Percentiles rank a stretch among this genome's conserved stretches.
These are phyloP conservation scores for Penicillium goetzii DNA, from an alignment of 495 filamentous ascomycete genomes.

Conservation along the genomic window DNA sequence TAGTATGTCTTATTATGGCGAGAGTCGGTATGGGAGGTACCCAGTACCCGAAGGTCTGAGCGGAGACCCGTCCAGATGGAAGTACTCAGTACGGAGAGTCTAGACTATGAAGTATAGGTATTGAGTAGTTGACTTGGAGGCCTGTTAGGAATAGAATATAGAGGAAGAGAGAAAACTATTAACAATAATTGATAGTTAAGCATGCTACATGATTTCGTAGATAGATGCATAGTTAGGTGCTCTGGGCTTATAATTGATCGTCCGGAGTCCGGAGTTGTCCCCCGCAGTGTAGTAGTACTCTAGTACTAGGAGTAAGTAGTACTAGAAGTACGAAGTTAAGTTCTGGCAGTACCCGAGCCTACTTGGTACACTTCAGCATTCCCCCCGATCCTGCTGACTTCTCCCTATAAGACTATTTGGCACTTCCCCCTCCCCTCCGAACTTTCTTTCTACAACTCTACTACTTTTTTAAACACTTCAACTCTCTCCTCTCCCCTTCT, in stretches of 20 bases:
- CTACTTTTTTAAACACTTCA: conserved; percentile 3
- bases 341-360: conserved; percentile 17
- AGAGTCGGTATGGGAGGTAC: conserved; percentile 33
- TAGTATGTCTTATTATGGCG: not conserved
- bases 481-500: conserved; percentile 17
- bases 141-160: not conserved
- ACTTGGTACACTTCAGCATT: conserved; percentile 16
- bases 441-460: conserved; percentile 20
- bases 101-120: conserved; percentile 10
- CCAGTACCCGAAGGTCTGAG: conserved; percentile 33
- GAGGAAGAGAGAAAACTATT: not conserved
- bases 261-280: not conserved
- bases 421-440: conserved; percentile 10
- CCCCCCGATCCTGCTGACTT: conserved; percentile 17
- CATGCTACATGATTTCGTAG: not conserved
- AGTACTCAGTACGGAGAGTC: conserved; percentile 16
- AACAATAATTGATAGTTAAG: not conserved
- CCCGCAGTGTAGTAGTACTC: not conserved
- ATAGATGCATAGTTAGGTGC: not conserved
- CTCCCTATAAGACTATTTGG: conserved; percentile 31
- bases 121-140: not conserved
- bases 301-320: too few relatives aligned
- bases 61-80: conserved; percentile 18
- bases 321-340: too few relatives aligned
- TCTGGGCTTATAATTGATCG: not conserved